These are phyloP conservation scores for Lycium barbarum DNA, from an alignment of 257 asterid genomes.

Conservation along the genomic window DNA sequence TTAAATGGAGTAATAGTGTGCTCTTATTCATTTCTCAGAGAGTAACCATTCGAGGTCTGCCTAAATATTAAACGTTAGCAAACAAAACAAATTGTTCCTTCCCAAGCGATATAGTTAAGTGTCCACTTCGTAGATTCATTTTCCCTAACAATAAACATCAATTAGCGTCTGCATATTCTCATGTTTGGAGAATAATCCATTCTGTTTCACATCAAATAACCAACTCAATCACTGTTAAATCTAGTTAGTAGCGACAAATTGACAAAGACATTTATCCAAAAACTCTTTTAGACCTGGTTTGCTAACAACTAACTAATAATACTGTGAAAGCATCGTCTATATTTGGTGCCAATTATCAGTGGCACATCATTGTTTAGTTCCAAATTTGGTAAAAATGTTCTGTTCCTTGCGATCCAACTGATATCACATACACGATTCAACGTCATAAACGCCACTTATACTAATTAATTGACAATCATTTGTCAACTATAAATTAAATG, in stretches of 20 bases:
- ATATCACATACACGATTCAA: neutral
- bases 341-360: neutral
- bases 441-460: neutral
- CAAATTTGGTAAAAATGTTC: neutral
- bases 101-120: neutral
- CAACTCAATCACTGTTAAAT: neutral
- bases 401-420: neutral
- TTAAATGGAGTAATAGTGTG: neutral
- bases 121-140: neutral
- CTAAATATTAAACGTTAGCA: neutral
- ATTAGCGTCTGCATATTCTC: neutral
- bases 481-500: neutral
- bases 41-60: neutral
- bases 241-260: neutral
- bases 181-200: neutral
- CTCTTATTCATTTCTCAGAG: neutral
- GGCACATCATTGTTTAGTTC: neutral
- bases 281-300: neutral
- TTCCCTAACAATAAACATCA: constrained; percentile 11
- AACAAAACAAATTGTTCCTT: neutral
- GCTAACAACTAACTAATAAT: neutral
- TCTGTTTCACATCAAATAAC: neutral
- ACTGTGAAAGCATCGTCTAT: neutral
- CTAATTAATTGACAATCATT: neutral
- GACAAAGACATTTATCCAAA: neutral